Percentiles rank a stretch among this genome's conserved stretches.
These are phyloP conservation scores for Cladophialophora immunda DNA, from an alignment of 2,329 filamentous ascomycete species.

Conservation along the genomic window DNA sequence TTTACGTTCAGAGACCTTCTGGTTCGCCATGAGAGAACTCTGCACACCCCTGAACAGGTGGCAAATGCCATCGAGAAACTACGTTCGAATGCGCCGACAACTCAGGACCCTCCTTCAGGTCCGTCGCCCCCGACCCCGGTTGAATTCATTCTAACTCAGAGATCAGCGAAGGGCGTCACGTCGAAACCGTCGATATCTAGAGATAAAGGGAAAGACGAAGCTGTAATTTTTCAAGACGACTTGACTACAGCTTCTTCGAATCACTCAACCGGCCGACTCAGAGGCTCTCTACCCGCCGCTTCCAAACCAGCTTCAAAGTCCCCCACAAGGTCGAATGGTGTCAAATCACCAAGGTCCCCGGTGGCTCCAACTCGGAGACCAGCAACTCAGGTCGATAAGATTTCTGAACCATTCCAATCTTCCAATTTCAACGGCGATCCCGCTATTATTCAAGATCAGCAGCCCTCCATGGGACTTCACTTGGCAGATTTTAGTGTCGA, in stretches of 20 bases:
- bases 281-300: not conserved
- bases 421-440: not conserved
- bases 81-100: constrained; percentile 3
- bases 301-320: not conserved
- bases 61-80: constrained; percentile 31
- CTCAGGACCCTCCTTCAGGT: constrained; percentile 13
- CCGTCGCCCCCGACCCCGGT: not conserved
- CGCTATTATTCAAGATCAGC: not conserved
- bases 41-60: constrained; percentile 45
- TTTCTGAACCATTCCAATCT: not conserved
- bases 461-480: constrained; percentile 17
- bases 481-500: constrained; percentile 25
- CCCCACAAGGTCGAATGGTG: not conserved
- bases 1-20: constrained; percentile 44
- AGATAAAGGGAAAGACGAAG: constrained; percentile 12
- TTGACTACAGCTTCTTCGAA: not conserved
- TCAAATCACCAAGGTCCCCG: not conserved
- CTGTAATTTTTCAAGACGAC: not conserved
- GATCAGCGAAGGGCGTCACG: constrained; percentile 10
- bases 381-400: not conserved
- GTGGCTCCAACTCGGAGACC: not conserved
- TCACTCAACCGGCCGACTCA: not conserved
- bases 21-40: constrained; percentile 47
- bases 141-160: constrained; percentile 1
- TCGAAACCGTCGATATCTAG: constrained; percentile 1